A percentile compares a stretch with the other conserved stretches of the same genome.
Evolutionary conservation across 2,329 filamentous ascomycete species (phyloP).

Genomic region (Fusarium succisae): DNA sequence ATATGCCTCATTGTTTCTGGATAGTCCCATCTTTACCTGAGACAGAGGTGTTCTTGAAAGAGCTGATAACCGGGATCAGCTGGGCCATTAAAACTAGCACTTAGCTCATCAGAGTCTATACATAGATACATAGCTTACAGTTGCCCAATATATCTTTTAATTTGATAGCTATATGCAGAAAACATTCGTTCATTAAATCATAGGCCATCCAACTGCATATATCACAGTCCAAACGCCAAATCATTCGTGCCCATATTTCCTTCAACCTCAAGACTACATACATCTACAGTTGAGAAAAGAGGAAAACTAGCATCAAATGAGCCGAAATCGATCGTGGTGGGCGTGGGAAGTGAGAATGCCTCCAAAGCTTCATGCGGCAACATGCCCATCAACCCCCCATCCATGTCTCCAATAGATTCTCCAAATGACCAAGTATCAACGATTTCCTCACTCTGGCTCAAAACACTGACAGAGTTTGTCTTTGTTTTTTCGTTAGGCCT

Average conservation of each 20-base stretch:
- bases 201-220: too few relatives aligned
- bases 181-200: too few relatives aligned
- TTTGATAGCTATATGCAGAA: too few relatives aligned
- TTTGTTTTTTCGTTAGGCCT: not conserved
- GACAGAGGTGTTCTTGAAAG: not conserved
- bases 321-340: not conserved
- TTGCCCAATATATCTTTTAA: too few relatives aligned
- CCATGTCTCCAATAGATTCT: not conserved
- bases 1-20: not conserved
- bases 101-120: too few relatives aligned
- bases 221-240: not conserved
- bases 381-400: not conserved
- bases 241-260: not conserved
- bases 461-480: fast-evolving
- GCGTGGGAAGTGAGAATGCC: not conserved
- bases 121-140: too few relatives aligned
- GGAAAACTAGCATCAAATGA: not conserved
- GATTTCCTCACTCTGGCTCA: not conserved
- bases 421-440: not conserved
- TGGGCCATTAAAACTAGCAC: not conserved
- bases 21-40: not conserved
- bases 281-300: not conserved
- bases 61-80: not conserved
- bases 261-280: not conserved
- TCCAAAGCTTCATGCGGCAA: not conserved